Conservation (phyloP, 371 early-diverging fungal genomes). For the Conidiobolus incongruus region DNA sequence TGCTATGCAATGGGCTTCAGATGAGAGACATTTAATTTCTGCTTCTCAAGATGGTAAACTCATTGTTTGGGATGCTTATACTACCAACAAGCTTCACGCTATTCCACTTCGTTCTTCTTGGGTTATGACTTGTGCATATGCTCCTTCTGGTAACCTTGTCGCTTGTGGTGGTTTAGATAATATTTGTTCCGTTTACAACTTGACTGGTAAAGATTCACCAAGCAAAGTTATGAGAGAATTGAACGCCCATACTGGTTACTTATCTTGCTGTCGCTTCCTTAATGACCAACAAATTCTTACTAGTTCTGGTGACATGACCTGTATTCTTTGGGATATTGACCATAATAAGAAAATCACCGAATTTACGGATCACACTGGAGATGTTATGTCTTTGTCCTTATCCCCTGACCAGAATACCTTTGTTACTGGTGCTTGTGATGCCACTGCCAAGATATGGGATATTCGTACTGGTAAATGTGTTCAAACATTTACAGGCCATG, state of each 20-base stretch:
- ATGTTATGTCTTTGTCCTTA: constrained; percentile 86
- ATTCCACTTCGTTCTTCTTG: constrained; percentile 94
- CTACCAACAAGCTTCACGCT: constrained; percentile 93
- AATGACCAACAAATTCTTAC: constrained; percentile 87
- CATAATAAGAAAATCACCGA: constrained; percentile 82
- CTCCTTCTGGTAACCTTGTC: constrained; percentile 93
- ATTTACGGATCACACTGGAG: constrained; percentile 93
- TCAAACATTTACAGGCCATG: constrained; percentile 91
- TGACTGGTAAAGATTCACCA: constrained; percentile 70
- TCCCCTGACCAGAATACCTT: constrained; percentile 82
- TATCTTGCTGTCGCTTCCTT: constrained; percentile 90
- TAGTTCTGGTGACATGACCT: constrained; percentile 90
- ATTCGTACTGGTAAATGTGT: constrained; percentile 83
- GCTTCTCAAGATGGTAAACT: constrained; percentile 98
- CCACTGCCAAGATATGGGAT: constrained; percentile 96
- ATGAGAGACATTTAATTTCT: constrained; percentile 83
- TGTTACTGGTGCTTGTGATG: constrained; percentile 93
- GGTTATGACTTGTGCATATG: constrained; percentile 99
- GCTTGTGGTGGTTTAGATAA: constrained; percentile 98
- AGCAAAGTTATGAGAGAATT: constrained; percentile 86
- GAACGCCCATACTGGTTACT: constrained; percentile 85
- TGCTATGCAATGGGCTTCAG: constrained; percentile 95
- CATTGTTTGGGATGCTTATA: constrained; percentile 95
- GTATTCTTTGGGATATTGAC: constrained; percentile 97
- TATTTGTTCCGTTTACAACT: constrained; percentile 89